Conservation (phyloP, 108 stramenopile species). For the Skeletonema costatum region DNA sequence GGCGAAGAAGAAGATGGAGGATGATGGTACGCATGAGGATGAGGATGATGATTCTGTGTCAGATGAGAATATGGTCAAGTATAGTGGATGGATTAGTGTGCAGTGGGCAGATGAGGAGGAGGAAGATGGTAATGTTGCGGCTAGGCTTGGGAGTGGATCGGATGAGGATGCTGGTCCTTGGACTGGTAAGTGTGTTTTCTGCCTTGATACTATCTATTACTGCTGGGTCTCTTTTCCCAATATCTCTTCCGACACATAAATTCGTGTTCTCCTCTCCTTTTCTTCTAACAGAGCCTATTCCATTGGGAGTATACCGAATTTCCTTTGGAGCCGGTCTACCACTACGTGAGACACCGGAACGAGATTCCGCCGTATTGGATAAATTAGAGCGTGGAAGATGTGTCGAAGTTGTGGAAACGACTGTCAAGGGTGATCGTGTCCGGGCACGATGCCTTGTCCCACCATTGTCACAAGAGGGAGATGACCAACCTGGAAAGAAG, state of each 20-base stretch:
- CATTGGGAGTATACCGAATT: constrained; percentile 42
- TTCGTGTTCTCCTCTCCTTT: neutral
- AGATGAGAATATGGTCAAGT: neutral
- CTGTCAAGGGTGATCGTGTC: constrained; percentile 39
- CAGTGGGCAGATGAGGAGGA: constrained; percentile 38
- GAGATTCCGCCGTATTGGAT: constrained; percentile 33
- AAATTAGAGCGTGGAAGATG: constrained; percentile 35
- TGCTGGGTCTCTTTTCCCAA: neutral
- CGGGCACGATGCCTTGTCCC: constrained; percentile 36
- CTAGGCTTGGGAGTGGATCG: neutral
- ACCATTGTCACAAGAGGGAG: neutral
- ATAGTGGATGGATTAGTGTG: constrained; percentile 35
- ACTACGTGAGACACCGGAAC: constrained; percentile 34
- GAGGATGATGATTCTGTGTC: neutral
- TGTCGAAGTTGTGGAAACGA: constrained; percentile 46
- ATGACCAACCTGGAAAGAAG: neutral
- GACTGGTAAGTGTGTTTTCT: constrained; percentile 6
- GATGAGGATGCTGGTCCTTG: constrained; percentile 48
- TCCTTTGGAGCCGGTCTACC: constrained; percentile 35
- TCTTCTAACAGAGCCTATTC: constrained; percentile 19
- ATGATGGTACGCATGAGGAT: neutral
- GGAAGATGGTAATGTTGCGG: neutral
- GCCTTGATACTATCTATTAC: neutral
- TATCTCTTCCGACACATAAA: neutral
- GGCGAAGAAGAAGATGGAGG: neutral